phyloP scores from a whole-genome alignment of 2,329 filamentous ascomycete species.

The Sporothrix luriei region DNA sequence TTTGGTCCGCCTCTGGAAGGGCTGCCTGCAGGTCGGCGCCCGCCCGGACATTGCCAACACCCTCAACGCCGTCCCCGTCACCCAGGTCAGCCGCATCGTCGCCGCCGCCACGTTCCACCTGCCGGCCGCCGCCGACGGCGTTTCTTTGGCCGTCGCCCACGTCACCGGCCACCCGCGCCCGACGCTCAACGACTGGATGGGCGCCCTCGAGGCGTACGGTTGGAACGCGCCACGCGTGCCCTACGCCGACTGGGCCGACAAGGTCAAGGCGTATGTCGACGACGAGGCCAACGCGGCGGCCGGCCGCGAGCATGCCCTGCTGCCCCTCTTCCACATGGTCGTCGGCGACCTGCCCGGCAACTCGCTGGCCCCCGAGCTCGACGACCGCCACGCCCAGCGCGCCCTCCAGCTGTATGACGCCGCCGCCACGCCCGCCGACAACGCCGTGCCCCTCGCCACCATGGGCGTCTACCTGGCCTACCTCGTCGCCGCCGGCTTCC shows the following conservation, averaged over 20 bases:
- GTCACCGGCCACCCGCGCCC: conserved; percentile 79
- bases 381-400: conserved; percentile 68
- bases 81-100: conserved; percentile 79
- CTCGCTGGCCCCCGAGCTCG: conserved; percentile 69
- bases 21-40: conserved; percentile 75
- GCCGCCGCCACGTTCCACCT: conserved; percentile 70
- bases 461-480: conserved; percentile 67
- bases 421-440: conserved; percentile 55
- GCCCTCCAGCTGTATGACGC: conserved; percentile 54
- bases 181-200: conserved; percentile 76
- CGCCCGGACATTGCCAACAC: conserved; percentile 81
- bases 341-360: conserved; percentile 69
- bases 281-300: conserved; percentile 60
- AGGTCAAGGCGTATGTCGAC: conserved; percentile 60
- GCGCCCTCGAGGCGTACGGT: conserved; percentile 69
- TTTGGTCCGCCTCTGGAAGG: conserved; percentile 81
- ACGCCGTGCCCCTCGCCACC: conserved; percentile 61
- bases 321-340: conserved; percentile 75
- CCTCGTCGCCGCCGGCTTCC: conserved; percentile 64
- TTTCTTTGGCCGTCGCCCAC: conserved; percentile 64
- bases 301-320: conserved; percentile 66
- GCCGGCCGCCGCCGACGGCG: conserved; percentile 41
- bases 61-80: conserved; percentile 85
- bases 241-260: conserved; percentile 64
- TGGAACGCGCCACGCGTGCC: conserved; percentile 68